Conservation (phyloP, 1,284 basidiomycete genomes). For the Violaceomyces palustris region DNA sequence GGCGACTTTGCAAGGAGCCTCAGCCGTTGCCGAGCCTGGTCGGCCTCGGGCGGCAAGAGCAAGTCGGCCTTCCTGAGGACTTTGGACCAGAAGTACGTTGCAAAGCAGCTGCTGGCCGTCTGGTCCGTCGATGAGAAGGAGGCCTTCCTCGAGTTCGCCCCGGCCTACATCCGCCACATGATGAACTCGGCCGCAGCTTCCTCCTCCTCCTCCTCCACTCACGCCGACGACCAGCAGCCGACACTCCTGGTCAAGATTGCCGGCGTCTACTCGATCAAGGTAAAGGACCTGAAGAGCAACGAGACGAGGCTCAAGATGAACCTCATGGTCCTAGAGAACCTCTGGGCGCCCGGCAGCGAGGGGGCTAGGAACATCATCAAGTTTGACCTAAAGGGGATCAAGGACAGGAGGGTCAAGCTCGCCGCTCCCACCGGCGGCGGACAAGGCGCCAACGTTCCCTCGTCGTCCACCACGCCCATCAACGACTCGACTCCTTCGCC, state of each 20-base stretch:
- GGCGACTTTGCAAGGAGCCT: slow-evolving; percentile 37
- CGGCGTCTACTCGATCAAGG: slow-evolving; percentile 45
- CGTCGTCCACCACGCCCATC: no score
- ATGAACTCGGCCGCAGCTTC: slow-evolving; percentile 23
- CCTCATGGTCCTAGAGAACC: slow-evolving; percentile 43
- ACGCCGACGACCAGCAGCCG: slow-evolving; percentile 37
- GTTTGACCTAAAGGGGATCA: slow-evolving; percentile 46
- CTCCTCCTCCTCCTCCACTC: not conserved
- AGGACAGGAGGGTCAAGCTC: slow-evolving; percentile 36
- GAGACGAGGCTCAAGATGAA: slow-evolving; percentile 44
- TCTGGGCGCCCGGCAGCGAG: slow-evolving; percentile 34
- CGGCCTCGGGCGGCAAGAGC: slow-evolving; percentile 36
- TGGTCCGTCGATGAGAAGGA: slow-evolving; percentile 47
- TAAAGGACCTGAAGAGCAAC: slow-evolving; percentile 38
- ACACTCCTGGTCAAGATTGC: slow-evolving; percentile 47
- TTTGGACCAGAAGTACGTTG: slow-evolving; percentile 33
- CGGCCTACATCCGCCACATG: slow-evolving; percentile 45
- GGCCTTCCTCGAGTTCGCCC: slow-evolving; percentile 44
- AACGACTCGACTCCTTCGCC: no score
- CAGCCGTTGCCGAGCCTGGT: slow-evolving; percentile 36
- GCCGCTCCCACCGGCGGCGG: no score
- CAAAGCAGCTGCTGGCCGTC: slow-evolving; percentile 43
- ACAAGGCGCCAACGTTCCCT: no score
- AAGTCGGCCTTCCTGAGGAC: slow-evolving; percentile 44
- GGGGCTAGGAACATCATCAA: slow-evolving; percentile 24